A percentile compares a stretch with the other conserved stretches of the same genome.
Evolutionary conservation across 345 rosid species (phyloP).

Genomic region (Sonneratia caseolaris): DNA sequence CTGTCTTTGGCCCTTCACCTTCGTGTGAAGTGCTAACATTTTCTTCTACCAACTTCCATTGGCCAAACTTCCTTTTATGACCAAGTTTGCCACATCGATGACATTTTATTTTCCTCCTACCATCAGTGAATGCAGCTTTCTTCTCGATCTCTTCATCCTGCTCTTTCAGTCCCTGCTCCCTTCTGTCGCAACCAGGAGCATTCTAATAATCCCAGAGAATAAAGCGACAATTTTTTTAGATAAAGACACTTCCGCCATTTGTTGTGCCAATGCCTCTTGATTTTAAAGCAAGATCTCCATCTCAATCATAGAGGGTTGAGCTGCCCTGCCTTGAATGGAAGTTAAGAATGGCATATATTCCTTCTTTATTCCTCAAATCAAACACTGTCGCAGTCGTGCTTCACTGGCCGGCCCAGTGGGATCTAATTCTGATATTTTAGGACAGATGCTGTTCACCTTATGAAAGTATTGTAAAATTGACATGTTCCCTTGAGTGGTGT

Average conservation of each 20-base stretch:
- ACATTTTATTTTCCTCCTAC: background rate
- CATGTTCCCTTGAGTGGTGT: constrained; percentile 1
- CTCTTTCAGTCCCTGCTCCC: background rate
- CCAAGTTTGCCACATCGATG: constrained; percentile 4
- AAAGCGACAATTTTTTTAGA: background rate
- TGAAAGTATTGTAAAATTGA: constrained; percentile 6
- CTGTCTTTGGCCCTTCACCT: background rate
- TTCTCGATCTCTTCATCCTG: background rate
- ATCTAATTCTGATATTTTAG: constrained; percentile 11
- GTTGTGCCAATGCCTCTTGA: constrained; percentile 9
- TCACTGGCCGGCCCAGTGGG: constrained; percentile 1
- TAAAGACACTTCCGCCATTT: background rate
- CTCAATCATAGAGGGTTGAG: constrained; percentile 8
- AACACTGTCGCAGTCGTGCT: constrained; percentile 2
- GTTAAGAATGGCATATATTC: constrained; percentile 9
- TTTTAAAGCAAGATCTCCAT: constrained; percentile 3
- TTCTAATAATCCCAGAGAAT: background rate
- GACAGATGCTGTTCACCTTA: background rate
- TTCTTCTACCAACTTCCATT: background rate
- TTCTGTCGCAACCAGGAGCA: too few species aligned
- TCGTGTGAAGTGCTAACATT: constrained; percentile 2
- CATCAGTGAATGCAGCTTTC: background rate
- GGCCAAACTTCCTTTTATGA: background rate
- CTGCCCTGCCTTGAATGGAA: constrained; percentile 5
- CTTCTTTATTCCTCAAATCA: constrained; percentile 6